phyloP scores from a whole-genome alignment of 176 grass and related monocot genomes.

The Carex cristatella region DNA sequence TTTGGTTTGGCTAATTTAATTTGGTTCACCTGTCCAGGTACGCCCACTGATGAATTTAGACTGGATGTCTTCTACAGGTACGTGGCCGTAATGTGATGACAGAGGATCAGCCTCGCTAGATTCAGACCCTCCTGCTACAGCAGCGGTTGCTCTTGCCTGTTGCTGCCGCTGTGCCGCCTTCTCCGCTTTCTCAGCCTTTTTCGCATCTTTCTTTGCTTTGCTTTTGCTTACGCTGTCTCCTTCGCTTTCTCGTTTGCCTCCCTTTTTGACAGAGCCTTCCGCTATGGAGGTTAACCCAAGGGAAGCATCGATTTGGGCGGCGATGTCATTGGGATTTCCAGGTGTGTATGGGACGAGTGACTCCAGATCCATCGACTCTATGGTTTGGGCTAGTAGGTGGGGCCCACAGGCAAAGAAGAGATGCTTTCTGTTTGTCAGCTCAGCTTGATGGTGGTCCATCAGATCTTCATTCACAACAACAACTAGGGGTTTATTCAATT shows the following conservation, averaged over 20 bases:
- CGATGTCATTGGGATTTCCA: slow-evolving; percentile 46
- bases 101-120: slow-evolving; percentile 38
- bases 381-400: slow-evolving; percentile 36
- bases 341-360: slow-evolving; percentile 39
- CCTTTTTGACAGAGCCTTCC: not conserved
- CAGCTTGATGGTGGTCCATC: slow-evolving; percentile 87
- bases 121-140: not conserved
- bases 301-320: slow-evolving; percentile 38
- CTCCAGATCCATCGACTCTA: slow-evolving; percentile 48
- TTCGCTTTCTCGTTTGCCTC: not conserved
- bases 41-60: slow-evolving; percentile 59
- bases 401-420: slow-evolving; percentile 47
- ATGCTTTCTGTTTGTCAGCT: slow-evolving; percentile 63
- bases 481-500: slow-evolving; percentile 53
- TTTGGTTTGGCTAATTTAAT: too few relatives aligned
- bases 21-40: slow-evolving; percentile 32
- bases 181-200: slow-evolving; percentile 70
- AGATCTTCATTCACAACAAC: slow-evolving; percentile 84
- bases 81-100: slow-evolving; percentile 46
- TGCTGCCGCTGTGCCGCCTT: slow-evolving; percentile 57
- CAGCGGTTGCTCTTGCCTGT: not conserved
- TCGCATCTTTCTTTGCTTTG: slow-evolving; percentile 73
- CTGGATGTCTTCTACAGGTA: slow-evolving; percentile 70
- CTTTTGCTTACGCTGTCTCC: slow-evolving; percentile 35
- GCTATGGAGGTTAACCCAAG: not conserved